Conservation (phyloP, 2,329 filamentous ascomycete genomes). For the Chrysoporthe austroafricana region DNA sequence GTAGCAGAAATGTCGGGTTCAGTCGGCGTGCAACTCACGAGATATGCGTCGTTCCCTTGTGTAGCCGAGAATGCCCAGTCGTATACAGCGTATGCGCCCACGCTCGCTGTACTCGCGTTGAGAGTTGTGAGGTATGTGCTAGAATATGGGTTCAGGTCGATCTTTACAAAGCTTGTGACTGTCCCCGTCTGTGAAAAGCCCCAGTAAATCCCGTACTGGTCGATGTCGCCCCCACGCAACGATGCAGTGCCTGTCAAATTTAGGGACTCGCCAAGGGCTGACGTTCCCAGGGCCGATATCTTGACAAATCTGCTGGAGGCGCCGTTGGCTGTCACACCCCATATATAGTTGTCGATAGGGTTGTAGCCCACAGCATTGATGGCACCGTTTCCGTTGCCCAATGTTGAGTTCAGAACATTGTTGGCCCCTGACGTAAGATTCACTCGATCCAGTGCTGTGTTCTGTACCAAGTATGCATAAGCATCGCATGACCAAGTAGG, state of each 20-base stretch:
- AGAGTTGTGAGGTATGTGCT: not conserved
- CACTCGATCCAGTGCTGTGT: not conserved
- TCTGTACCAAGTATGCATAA: not conserved
- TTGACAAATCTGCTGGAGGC: not conserved
- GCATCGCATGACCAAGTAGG: not conserved
- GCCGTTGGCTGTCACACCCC: not conserved
- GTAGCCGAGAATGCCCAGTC: not conserved
- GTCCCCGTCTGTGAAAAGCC: not conserved
- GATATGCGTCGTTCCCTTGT: not conserved
- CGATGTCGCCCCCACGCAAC: not conserved
- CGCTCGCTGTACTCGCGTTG: not conserved
- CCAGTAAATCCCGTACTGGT: slow-evolving; percentile 1
- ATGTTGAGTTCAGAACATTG: not conserved
- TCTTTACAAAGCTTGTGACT: not conserved
- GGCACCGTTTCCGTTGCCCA: not conserved
- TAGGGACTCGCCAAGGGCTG: not conserved
- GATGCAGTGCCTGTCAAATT: not conserved
- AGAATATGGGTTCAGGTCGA: not conserved
- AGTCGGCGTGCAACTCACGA: not conserved
- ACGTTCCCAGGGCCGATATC: not conserved
- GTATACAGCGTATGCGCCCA: not conserved
- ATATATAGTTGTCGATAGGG: not conserved
- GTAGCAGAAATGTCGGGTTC: not conserved
- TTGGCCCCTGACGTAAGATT: not conserved
- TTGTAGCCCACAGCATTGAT: not conserved